Base-by-base conservation (phyloP, 1,139 yeast genomes). In the Yamadazyma friedrichii region DNA sequence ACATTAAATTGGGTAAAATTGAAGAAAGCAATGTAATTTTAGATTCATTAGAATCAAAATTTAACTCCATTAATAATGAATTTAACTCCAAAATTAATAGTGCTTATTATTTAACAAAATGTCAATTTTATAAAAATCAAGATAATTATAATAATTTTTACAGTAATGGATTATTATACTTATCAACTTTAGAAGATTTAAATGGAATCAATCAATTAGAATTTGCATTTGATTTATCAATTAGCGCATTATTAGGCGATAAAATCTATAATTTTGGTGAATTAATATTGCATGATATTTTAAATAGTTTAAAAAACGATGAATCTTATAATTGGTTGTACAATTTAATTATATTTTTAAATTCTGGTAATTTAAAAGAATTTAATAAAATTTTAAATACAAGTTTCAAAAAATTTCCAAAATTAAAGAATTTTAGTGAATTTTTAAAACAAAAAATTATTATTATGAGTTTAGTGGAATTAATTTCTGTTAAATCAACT, bases 191-290 rank as follows among this genome's bases (percentile, higher is more conserved):
- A 34, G 84, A 82, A 42, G 74, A 74, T 49, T 51, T 61, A 34
- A 49, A 52, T 9, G 22, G 16, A 10, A 62, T 56, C 17, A 64
- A 61, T 31, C 53, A 56, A 47, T 51, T 58, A 38, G 72, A 68
- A 26, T 70, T 88, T 42, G 93, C 96, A 20, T 82, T 83, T 55
- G 95, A 93, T 52, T 75, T 93, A 54, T 78, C 95, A 45, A 75
- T 89, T 40, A 83, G 96, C 33, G 98, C 98, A 0, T 70, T 93
- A 48, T 72, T 93, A 52, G 98, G 98, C 36, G 96, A 89, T 56
- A 83, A 81, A 58, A 87, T 93, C 52, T 94, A 89, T 71, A 93
- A 91, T 66, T 93, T 93, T 64, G 98, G 98, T 40, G 98, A 94
- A 65, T 78, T 93, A 50, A 76, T 93, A 45, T 80, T 89, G 59